phyloP scores from a whole-genome alignment of 108 stramenopile genomes.

The Conticribra guillardii region DNA sequence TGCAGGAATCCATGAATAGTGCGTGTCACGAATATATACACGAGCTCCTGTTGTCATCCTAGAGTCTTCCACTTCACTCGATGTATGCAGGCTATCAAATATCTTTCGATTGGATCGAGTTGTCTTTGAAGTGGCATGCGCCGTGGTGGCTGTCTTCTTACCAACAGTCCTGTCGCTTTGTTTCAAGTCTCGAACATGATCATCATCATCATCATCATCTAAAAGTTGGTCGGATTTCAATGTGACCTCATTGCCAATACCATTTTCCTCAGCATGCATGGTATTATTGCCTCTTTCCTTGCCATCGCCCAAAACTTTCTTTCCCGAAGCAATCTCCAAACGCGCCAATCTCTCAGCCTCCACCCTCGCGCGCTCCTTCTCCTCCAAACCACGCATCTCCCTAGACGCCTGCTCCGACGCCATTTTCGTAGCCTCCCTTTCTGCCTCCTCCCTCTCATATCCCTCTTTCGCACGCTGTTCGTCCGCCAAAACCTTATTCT shows the following conservation, averaged over 20 bases:
- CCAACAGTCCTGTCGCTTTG: not conserved
- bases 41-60: slow-evolving; percentile 26
- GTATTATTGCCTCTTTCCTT: not conserved
- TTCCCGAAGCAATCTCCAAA: not conserved
- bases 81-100: not conserved
- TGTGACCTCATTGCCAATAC: no score
- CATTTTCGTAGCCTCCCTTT: not conserved
- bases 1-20: slow-evolving; percentile 84
- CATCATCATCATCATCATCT: not conserved
- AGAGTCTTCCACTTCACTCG: no score
- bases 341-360: not conserved
- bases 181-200: not conserved
- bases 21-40: slow-evolving; percentile 67
- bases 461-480: not conserved
- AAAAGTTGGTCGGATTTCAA: no score
- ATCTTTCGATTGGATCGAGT: not conserved
- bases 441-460: not conserved
- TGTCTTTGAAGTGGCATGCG: not conserved
- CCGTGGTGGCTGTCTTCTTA: not conserved
- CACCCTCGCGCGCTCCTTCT: not conserved
- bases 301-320: no score
- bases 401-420: not conserved
- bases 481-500: not conserved
- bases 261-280: not conserved
- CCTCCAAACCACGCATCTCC: slow-evolving; percentile 11